A percentile compares a stretch with the other conserved stretches of the same genome.
phyloP scores from a whole-genome alignment of 1,284 basidiomycete genomes.

The Chondrostereum purpureum region DNA sequence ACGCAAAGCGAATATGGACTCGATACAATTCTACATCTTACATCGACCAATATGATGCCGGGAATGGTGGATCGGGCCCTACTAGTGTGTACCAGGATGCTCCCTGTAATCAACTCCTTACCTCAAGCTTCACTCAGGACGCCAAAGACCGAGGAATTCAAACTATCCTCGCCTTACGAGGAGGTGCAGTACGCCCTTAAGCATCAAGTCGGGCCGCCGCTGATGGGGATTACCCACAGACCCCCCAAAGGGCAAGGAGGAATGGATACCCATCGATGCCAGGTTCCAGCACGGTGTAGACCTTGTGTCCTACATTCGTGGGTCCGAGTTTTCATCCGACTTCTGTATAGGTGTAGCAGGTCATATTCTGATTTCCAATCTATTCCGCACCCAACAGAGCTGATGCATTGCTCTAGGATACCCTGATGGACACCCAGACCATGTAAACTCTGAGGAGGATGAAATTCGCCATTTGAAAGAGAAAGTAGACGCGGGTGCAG shows the following conservation, averaged over 20 bases:
- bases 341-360: constrained; percentile 94
- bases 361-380: constrained; percentile 20
- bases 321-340: constrained; percentile 70
- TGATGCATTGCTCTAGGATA: constrained; percentile 52
- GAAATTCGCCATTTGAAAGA: constrained; percentile 77
- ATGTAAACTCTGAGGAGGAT: constrained; percentile 49
- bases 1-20: constrained; percentile 66
- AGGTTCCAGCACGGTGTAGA: constrained; percentile 86
- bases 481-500: constrained; percentile 93
- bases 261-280: constrained; percentile 83
- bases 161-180: constrained; percentile 89
- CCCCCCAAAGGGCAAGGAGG: constrained; percentile 88
- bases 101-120: too few species aligned
- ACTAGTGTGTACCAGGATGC: constrained; percentile 48
- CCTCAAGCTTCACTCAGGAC: too few species aligned
- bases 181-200: constrained; percentile 52
- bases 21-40: constrained; percentile 90
- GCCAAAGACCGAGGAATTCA: constrained; percentile 81
- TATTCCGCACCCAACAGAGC: constrained; percentile 6
- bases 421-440: constrained; percentile 86
- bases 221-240: constrained; percentile 40
- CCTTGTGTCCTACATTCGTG: constrained; percentile 86
- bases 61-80: constrained; percentile 84
- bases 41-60: constrained; percentile 95
- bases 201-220: constrained; percentile 1